Evolutionary conservation across 768 basidiomycete species (phyloP).

Genomic region (Lactarius akahatsu): DNA sequence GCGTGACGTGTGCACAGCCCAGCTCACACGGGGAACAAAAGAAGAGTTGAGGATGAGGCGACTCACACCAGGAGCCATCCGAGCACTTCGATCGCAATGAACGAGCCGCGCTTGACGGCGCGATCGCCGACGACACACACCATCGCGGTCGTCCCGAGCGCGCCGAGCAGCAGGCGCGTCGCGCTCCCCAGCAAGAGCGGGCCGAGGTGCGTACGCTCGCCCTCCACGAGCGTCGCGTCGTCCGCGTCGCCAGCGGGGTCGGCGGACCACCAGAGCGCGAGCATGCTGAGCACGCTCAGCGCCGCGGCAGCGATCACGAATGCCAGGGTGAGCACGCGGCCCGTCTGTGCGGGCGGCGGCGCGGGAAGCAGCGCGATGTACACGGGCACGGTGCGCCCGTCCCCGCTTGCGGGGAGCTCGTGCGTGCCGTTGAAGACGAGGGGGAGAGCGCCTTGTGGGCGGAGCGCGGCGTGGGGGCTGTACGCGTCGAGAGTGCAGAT

Average conservation of each 20-base stretch:
- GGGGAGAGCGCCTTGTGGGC: slow-evolving; percentile 6
- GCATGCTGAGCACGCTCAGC: slow-evolving; percentile 21
- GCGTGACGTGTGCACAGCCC: neutral
- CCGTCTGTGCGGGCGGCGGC: neutral
- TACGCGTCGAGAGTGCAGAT: slow-evolving; percentile 26
- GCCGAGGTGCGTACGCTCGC: neutral
- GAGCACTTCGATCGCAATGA: slow-evolving; percentile 23
- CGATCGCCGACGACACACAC: slow-evolving; percentile 16
- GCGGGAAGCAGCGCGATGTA: slow-evolving; percentile 12
- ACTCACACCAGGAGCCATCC: slow-evolving; percentile 29
- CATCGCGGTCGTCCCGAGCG: slow-evolving; percentile 26
- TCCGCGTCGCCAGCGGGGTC: slow-evolving; percentile 7
- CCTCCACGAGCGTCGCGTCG: slow-evolving; percentile 22
- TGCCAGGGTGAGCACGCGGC: slow-evolving; percentile 20
- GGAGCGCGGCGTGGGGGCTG: slow-evolving; percentile 8
- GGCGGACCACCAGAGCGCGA: slow-evolving; percentile 13
- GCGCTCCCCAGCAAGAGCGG: slow-evolving; percentile 11
- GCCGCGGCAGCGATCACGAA: slow-evolving; percentile 17
- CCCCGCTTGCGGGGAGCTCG: neutral
- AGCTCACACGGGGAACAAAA: neutral
- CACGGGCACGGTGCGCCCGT: slow-evolving; percentile 3
- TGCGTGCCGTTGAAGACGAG: slow-evolving; percentile 6
- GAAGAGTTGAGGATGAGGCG: neutral
- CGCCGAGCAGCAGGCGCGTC: slow-evolving; percentile 20
- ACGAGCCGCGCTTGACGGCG: slow-evolving; percentile 18